Percentiles rank a stretch among this genome's conserved stretches.
Conservation (phyloP, 2,329 filamentous ascomycete species). For the Penicillium sp. region DNA sequence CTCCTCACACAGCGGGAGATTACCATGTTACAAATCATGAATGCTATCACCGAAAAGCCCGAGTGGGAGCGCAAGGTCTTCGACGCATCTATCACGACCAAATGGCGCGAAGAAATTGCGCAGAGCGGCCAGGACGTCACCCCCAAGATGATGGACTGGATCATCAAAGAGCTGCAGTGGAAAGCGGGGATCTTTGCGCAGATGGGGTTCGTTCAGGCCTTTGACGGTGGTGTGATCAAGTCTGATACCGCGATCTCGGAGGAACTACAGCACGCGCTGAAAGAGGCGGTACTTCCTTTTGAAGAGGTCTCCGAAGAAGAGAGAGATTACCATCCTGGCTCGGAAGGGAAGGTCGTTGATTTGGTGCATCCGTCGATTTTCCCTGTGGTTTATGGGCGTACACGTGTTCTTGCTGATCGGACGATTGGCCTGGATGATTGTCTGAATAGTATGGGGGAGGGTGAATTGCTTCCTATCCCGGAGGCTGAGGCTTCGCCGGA, state of each 20-base stretch:
- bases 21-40: slow-evolving; percentile 46
- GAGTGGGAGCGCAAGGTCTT: slow-evolving; percentile 45
- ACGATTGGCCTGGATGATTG: slow-evolving; percentile 27
- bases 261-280: slow-evolving; percentile 47
- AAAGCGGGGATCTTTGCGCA: slow-evolving; percentile 48
- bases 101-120: slow-evolving; percentile 36
- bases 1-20: slow-evolving; percentile 28
- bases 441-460: slow-evolving; percentile 14
- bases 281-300: slow-evolving; percentile 50
- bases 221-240: slow-evolving; percentile 55
- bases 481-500: not conserved
- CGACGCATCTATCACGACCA: slow-evolving; percentile 33
- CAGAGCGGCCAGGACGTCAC: slow-evolving; percentile 29
- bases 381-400: slow-evolving; percentile 35
- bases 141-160: slow-evolving; percentile 39
- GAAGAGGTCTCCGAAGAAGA: slow-evolving; percentile 54
- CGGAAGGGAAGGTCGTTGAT: slow-evolving; percentile 60
- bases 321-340: slow-evolving; percentile 66
- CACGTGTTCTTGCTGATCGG: slow-evolving; percentile 23
- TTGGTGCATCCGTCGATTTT: slow-evolving; percentile 63
- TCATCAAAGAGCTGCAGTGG: slow-evolving; percentile 51
- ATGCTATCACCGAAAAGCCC: slow-evolving; percentile 46
- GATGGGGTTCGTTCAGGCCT: slow-evolving; percentile 44
- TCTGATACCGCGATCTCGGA: slow-evolving; percentile 52
- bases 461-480: not conserved